A percentile compares a stretch with the other conserved stretches of the same genome.
Evolutionary conservation across 2,329 filamentous ascomycete species (phyloP).

Genomic region (Aspergillus pseudotamarii): DNA sequence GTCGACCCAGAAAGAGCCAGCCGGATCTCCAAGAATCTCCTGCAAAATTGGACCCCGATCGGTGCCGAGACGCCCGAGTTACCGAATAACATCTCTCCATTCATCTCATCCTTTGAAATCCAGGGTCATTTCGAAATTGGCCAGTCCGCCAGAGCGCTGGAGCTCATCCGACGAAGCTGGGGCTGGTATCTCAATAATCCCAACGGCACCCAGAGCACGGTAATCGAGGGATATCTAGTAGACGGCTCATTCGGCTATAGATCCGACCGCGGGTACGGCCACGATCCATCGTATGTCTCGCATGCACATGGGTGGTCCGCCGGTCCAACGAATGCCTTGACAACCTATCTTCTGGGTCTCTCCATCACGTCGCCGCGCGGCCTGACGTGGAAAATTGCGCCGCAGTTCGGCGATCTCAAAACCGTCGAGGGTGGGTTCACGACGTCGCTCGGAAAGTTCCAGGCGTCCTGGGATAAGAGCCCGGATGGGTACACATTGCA

Average conservation of each 20-base stretch:
- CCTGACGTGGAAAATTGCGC: conserved; percentile 47
- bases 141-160: conserved; percentile 54
- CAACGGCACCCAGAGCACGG: conserved; percentile 61
- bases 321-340: conserved; percentile 47
- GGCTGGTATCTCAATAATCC: conserved; percentile 63
- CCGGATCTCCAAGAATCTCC: conserved; percentile 50
- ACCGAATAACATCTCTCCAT: conserved; percentile 60
- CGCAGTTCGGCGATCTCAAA: conserved; percentile 48
- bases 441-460: conserved; percentile 47
- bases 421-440: conserved; percentile 50
- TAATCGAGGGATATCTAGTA: conserved; percentile 61
- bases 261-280: conserved; percentile 52
- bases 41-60: conserved; percentile 58
- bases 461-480: conserved; percentile 23
- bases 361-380: conserved; percentile 45
- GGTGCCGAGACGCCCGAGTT: conserved; percentile 61
- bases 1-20: conserved; percentile 39
- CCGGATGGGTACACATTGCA: conserved; percentile 21
- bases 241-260: conserved; percentile 63
- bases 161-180: conserved; percentile 60
- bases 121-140: conserved; percentile 57
- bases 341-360: conserved; percentile 50
- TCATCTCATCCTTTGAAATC: conserved; percentile 62
- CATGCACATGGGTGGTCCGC: conserved; percentile 47
- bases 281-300: conserved; percentile 13